Evolutionary conservation across 352 stramenopile genomes (phyloP).

Genomic region (Pythium grandisporangium): DNA sequence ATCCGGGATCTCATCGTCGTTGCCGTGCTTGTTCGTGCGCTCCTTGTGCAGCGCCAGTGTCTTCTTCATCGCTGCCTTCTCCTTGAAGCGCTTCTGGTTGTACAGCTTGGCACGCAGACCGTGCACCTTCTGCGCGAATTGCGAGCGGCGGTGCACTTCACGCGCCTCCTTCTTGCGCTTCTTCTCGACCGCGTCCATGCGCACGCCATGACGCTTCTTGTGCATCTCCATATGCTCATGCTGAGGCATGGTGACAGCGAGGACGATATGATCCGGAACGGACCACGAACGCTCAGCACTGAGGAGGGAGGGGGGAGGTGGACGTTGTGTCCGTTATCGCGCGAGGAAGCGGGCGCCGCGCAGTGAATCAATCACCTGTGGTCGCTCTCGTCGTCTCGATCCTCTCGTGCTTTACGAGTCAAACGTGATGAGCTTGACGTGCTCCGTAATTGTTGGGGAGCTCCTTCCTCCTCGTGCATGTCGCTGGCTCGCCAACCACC

Average conservation of each 20-base stretch:
- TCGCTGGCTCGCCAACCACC: too few relatives aligned
- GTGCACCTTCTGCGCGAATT: constrained; percentile 99
- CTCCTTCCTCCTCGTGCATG: too few relatives aligned
- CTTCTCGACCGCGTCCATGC: constrained; percentile 95
- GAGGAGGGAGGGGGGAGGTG: too few relatives aligned
- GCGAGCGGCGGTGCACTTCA: constrained; percentile 94
- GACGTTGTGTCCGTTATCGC: too few relatives aligned
- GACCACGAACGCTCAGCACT: too few relatives aligned
- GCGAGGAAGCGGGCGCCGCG: too few relatives aligned
- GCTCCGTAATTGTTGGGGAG: too few relatives aligned
- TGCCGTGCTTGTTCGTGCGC: constrained; percentile 97
- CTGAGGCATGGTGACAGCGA: constrained; percentile 86
- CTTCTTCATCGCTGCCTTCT: constrained; percentile 99
- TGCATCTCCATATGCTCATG: constrained; percentile 99
- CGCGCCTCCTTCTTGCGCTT: constrained; percentile 98
- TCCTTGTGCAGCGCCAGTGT: constrained; percentile 99
- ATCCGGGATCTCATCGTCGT: constrained; percentile 95
- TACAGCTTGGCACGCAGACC: constrained; percentile 98
- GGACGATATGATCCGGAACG: too few relatives aligned
- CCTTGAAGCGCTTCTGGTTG: constrained; percentile 99
- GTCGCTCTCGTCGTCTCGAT: too few relatives aligned
- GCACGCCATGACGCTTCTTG: constrained; percentile 98
- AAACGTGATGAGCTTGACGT: too few relatives aligned
- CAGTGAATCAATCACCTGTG: too few relatives aligned
- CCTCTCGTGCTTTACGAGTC: too few relatives aligned